Conservation (phyloP, 129 eudicot species). For the Saussurea involucrata region DNA sequence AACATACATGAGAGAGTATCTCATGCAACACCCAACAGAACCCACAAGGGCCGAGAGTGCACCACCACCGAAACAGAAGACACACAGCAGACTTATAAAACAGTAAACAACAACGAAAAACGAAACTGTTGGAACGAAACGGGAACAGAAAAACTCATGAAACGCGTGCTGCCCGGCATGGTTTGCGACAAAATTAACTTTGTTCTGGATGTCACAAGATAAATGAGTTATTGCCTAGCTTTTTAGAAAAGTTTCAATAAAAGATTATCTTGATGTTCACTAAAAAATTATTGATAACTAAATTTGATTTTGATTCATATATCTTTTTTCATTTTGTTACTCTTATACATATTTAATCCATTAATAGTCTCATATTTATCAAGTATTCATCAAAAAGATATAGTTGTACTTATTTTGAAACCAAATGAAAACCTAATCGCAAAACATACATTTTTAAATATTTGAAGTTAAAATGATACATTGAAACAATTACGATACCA, state of each 20-base stretch:
- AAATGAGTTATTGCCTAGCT: not conserved
- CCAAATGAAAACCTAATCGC: not conserved
- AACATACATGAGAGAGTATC: too few species aligned
- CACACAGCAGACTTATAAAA: too few species aligned
- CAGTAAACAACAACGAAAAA: too few species aligned
- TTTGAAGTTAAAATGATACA: not conserved
- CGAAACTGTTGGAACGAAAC: too few species aligned
- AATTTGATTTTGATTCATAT: not conserved
- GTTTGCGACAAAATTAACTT: not conserved
- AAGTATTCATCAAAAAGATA: not conserved
- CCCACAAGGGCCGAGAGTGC: too few species aligned
- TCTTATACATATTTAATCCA: not conserved
- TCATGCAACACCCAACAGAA: too few species aligned
- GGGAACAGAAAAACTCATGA: too few species aligned
- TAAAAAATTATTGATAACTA: not conserved
- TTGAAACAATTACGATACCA: not conserved
- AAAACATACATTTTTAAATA: not conserved
- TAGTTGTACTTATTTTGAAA: too few species aligned
- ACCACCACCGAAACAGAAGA: too few species aligned
- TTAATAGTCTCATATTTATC: not conserved
- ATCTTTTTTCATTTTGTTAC: too few species aligned
- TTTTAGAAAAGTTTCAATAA: not conserved
- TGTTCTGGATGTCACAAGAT: not conserved
- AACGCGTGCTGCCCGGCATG: too few species aligned
- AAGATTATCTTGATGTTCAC: not conserved